phyloP scores from a whole-genome alignment of 2,329 filamentous ascomycete genomes.

The Trichoderma brevicompactum region DNA sequence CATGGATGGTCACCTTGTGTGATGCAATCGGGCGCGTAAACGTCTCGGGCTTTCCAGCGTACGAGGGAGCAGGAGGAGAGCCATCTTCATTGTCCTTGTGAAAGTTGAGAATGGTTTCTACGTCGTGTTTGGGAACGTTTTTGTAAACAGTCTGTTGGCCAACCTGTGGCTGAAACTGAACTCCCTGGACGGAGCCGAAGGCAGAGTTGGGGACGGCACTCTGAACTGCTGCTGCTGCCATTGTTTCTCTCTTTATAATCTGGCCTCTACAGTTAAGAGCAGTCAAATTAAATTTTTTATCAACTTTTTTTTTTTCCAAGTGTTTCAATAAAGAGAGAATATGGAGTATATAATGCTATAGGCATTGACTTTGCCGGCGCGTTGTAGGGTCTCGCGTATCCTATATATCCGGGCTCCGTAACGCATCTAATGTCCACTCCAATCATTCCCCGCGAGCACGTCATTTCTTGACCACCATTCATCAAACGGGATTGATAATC shows the following conservation, averaged over 20 bases:
- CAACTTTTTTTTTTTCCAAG: not conserved
- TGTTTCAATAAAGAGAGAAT: not conserved
- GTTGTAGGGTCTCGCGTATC: not conserved
- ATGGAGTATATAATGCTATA: not conserved
- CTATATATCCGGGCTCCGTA: not conserved
- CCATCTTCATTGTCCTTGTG: conserved; percentile 49
- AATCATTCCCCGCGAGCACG: conserved; percentile 34
- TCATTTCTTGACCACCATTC: conserved; percentile 31
- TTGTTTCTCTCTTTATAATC: conserved; percentile 24
- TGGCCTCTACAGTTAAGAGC: too few relatives aligned
- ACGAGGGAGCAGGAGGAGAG: conserved; percentile 44
- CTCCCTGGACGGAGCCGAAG: conserved; percentile 25
- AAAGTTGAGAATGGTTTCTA: conserved; percentile 46
- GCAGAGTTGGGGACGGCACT: conserved; percentile 21
- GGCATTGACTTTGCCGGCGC: not conserved
- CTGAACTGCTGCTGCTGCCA: conserved; percentile 36
- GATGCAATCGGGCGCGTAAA: conserved; percentile 37
- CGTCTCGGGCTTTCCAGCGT: conserved; percentile 43
- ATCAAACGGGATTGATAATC: conserved; percentile 36
- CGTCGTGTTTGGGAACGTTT: conserved; percentile 35
- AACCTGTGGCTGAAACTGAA: conserved; percentile 25
- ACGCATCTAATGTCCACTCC: not conserved
- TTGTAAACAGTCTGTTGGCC: conserved; percentile 6
- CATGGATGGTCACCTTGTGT: conserved; percentile 41
- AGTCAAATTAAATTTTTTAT: too few relatives aligned